Percentiles rank a stretch among this genome's conserved stretches.
These are phyloP conservation scores for Aspergillus carbonarius DNA, from an alignment of 2,329 filamentous ascomycete species.

Conservation along the genomic window DNA sequence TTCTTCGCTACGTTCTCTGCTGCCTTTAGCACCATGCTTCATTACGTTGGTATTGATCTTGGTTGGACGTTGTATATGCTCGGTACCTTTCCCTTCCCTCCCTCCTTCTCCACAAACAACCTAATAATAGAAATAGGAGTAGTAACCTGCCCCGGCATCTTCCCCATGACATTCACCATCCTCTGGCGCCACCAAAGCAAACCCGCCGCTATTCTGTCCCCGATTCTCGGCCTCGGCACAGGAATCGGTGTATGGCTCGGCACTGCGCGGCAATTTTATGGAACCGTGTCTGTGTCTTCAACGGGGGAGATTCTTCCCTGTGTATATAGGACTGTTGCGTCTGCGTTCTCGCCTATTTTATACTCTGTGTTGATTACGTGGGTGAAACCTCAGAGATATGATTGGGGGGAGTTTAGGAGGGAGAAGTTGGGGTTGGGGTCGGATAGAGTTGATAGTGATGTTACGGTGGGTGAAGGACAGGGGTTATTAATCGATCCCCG, in stretches of 20 bases:
- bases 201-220: constrained; percentile 51
- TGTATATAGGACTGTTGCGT: constrained; percentile 55
- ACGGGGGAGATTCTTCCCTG: constrained; percentile 54
- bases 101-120: not conserved
- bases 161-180: constrained; percentile 55
- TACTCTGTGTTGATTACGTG: constrained; percentile 52
- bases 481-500: constrained; percentile 27
- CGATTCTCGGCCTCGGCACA: constrained; percentile 51
- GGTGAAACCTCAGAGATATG: constrained; percentile 44
- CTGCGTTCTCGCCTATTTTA: constrained; percentile 53
- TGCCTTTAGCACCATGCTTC: constrained; percentile 52
- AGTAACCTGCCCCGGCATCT: constrained; percentile 54
- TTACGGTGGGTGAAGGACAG: not conserved
- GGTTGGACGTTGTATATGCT: constrained; percentile 58
- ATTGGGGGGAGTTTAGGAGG: constrained; percentile 41
- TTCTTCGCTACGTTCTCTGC: constrained; percentile 54
- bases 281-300: constrained; percentile 48
- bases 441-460: constrained; percentile 23
- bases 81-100: constrained; percentile 23
- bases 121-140: constrained; percentile 37
- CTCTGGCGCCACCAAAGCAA: constrained; percentile 54
- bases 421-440: constrained; percentile 31
- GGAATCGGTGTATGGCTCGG: constrained; percentile 56
- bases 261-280: constrained; percentile 48
- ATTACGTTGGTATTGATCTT: constrained; percentile 56